Evolutionary conservation across 2,329 filamentous ascomycete species (phyloP).

Genomic region (Knoxdaviesia proteae): DNA sequence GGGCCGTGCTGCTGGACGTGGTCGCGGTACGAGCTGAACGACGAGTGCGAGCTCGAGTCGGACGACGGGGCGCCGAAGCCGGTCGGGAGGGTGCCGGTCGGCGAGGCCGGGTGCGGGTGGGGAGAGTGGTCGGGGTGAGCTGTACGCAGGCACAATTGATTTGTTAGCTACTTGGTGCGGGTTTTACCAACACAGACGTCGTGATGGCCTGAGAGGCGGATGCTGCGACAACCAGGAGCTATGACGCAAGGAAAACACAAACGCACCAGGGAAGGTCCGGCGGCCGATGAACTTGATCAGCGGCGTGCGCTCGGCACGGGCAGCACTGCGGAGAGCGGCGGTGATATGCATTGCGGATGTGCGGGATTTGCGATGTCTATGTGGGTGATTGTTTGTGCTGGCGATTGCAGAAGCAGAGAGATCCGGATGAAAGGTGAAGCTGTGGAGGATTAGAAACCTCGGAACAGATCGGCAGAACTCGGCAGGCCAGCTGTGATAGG

Average conservation of each 20-base stretch:
- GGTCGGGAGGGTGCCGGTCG: constrained; percentile 39
- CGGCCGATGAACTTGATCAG: constrained; percentile 42
- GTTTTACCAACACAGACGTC: too few relatives aligned
- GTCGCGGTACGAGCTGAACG: constrained; percentile 59
- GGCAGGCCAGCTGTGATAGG: background rate
- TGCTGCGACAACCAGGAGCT: too few relatives aligned
- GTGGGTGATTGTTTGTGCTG: background rate
- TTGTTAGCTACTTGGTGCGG: too few relatives aligned
- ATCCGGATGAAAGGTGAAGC: background rate
- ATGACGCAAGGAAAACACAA: background rate
- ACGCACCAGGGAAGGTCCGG: constrained; percentile 35
- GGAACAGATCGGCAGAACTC: background rate
- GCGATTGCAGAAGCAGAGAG: too few relatives aligned
- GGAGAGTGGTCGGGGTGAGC: constrained; percentile 47
- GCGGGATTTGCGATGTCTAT: background rate
- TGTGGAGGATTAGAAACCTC: background rate
- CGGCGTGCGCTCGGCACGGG: constrained; percentile 37
- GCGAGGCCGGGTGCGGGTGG: constrained; percentile 52
- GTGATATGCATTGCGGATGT: constrained; percentile 29
- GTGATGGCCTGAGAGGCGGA: too few relatives aligned
- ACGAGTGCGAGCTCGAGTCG: constrained; percentile 25
- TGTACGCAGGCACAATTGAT: too few relatives aligned
- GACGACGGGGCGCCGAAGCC: constrained; percentile 18
- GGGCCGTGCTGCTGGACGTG: constrained; percentile 62
- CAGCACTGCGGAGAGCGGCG: constrained; percentile 32